Percentiles rank a stretch among this genome's conserved stretches.
phyloP scores from a whole-genome alignment of 2,329 filamentous ascomycete species.

The Colletotrichum eremochloae region DNA sequence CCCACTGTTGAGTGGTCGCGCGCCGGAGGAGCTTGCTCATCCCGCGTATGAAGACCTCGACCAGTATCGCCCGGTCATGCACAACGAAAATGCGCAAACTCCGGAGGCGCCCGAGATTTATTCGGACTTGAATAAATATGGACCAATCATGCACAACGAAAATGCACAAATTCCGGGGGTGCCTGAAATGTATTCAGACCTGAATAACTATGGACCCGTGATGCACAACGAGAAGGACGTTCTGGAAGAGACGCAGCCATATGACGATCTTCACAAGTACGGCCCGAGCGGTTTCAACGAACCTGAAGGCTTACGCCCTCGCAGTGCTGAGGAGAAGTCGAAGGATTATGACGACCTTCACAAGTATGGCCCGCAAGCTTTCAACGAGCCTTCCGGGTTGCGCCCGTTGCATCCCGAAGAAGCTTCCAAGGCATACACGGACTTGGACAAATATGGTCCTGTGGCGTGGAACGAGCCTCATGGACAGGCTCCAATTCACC shows the following conservation, averaged over 20 bases:
- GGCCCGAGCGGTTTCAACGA: conserved; percentile 54
- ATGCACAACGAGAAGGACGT: conserved; percentile 54
- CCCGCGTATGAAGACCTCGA: conserved; percentile 53
- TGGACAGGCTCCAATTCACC: conserved; percentile 37
- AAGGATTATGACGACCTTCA: conserved; percentile 55
- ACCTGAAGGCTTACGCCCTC: conserved; percentile 50
- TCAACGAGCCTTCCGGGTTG: conserved; percentile 54
- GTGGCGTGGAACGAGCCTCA: conserved; percentile 44
- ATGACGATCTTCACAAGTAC: conserved; percentile 56
- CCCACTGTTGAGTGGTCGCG: conserved; percentile 36
- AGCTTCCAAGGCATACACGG: conserved; percentile 54
- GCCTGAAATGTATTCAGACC: conserved; percentile 40
- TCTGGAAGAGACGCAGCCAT: conserved; percentile 53
- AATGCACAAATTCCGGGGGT: conserved; percentile 40
- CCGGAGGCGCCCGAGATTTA: conserved; percentile 41
- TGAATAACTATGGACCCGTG: conserved; percentile 43
- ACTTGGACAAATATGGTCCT: conserved; percentile 55
- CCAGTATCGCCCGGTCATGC: conserved; percentile 50
- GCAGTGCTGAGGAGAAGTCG: conserved; percentile 55
- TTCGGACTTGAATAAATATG: conserved; percentile 44
- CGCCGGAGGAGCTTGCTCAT: conserved; percentile 45
- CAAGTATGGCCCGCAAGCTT: conserved; percentile 50
- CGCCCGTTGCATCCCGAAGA: conserved; percentile 51
- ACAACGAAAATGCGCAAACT: conserved; percentile 50
- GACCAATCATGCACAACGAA: conserved; percentile 49